Percentiles rank a stretch among this genome's conserved stretches.
Evolutionary conservation across 768 basidiomycete species (phyloP).

Genomic region (Macrolepiota albuminosa): DNA sequence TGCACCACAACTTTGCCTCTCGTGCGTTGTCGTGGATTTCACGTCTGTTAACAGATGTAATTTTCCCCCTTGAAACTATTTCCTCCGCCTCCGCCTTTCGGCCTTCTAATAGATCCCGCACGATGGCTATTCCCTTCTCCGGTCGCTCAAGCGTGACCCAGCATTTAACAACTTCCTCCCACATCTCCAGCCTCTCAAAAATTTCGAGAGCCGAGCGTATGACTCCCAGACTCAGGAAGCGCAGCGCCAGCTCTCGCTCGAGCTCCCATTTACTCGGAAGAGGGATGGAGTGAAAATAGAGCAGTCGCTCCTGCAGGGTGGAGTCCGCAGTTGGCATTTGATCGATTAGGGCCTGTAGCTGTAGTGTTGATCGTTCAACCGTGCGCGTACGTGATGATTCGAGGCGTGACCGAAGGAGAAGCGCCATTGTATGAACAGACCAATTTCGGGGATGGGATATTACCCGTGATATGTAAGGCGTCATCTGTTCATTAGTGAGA

Average conservation of each 20-base stretch:
- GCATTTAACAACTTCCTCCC: constrained; percentile 94
- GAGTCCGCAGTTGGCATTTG: constrained; percentile 93
- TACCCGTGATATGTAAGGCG: constrained; percentile 86
- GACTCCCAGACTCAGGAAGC: constrained; percentile 83
- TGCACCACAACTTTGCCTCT: constrained; percentile 91
- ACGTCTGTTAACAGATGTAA: constrained; percentile 35
- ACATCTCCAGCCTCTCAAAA: constrained; percentile 94
- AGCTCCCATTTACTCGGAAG: constrained; percentile 92
- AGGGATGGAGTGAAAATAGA: constrained; percentile 74
- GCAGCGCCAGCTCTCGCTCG: constrained; percentile 82
- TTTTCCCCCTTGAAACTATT: constrained; percentile 59
- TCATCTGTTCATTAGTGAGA: constrained; percentile 88
- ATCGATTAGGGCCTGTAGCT: constrained; percentile 93
- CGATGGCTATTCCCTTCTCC: constrained; percentile 75
- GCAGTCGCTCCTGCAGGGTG: constrained; percentile 63
- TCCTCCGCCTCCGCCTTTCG: constrained; percentile 77
- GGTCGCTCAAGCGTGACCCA: constrained; percentile 76
- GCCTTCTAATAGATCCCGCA: constrained; percentile 82
- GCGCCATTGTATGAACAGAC: constrained; percentile 95
- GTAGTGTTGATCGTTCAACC: constrained; percentile 86
- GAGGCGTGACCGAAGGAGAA: constrained; percentile 87
- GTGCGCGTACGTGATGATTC: constrained; percentile 88
- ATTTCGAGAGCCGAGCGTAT: constrained; percentile 89
- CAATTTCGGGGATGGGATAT: constrained; percentile 89
- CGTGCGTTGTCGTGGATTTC: constrained; percentile 55